phyloP scores from a whole-genome alignment of 306 rosid species.

The Gastrolobium bilobum region DNA sequence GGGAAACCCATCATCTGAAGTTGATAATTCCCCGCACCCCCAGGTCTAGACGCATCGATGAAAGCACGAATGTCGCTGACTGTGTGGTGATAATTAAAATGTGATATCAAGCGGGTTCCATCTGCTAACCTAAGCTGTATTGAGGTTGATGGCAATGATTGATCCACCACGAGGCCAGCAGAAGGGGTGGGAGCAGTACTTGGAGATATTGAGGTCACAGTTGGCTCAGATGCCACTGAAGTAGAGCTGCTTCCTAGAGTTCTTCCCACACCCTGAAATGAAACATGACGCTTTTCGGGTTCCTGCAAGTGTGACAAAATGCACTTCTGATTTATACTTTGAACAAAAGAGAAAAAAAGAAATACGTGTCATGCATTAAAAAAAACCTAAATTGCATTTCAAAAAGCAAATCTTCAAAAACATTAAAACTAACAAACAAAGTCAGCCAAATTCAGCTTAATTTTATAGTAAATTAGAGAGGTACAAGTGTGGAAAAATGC shows the following conservation, averaged over 20 bases:
- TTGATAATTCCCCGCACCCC: conserved; percentile 64
- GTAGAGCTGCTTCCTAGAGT: conserved; percentile 78
- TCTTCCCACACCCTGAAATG: conserved; percentile 88
- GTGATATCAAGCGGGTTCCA: conserved; percentile 76
- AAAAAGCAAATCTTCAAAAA: conserved; percentile 23
- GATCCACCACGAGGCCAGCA: conserved; percentile 64
- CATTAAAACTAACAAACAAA: neutral
- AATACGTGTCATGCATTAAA: neutral
- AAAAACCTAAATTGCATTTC: neutral
- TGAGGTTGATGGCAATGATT: conserved; percentile 67
- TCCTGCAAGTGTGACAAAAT: conserved; percentile 60
- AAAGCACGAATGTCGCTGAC: conserved; percentile 66
- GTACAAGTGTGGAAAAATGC: conserved; percentile 10
- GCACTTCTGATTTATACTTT: neutral
- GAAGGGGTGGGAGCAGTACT: conserved; percentile 56
- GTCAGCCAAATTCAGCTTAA: conserved; percentile 1
- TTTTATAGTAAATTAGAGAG: conserved; percentile 14
- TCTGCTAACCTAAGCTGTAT: conserved; percentile 83
- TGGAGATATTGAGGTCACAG: conserved; percentile 43
- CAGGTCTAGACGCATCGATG: conserved; percentile 69
- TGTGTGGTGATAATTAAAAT: conserved; percentile 72
- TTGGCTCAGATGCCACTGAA: conserved; percentile 56
- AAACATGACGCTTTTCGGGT: conserved; percentile 58
- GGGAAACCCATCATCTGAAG: conserved; percentile 86
- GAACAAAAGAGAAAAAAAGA: neutral